phyloP scores from a whole-genome alignment of 768 basidiomycete species.

The Termitomyces sp. region DNA sequence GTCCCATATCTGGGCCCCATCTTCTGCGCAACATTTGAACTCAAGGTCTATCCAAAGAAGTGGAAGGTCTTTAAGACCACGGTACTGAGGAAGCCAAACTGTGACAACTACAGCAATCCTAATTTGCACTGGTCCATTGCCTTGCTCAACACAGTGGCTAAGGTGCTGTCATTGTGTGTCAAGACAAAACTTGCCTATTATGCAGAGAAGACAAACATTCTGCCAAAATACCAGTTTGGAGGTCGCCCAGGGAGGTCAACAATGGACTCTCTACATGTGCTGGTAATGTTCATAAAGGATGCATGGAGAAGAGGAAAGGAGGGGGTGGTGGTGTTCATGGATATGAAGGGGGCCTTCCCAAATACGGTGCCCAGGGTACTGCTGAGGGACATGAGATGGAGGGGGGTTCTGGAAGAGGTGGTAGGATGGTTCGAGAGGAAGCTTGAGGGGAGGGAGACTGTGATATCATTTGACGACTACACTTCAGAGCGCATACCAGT shows the following conservation, averaged over 20 bases:
- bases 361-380: conserved; percentile 22
- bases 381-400: conserved; percentile 22
- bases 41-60: conserved; percentile 21
- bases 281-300: conserved; percentile 30
- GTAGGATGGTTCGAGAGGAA: conserved; percentile 9
- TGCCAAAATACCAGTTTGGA: conserved; percentile 24
- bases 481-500: background rate
- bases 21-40: conserved; percentile 23
- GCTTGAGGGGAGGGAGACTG: background rate
- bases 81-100: conserved; percentile 33
- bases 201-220: conserved; percentile 11
- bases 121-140: conserved; percentile 31
- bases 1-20: conserved; percentile 22
- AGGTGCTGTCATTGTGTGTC: conserved; percentile 15
- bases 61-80: conserved; percentile 23
- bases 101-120: conserved; percentile 26
- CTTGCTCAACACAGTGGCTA: conserved; percentile 20
- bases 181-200: conserved; percentile 17
- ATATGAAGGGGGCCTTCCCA: conserved; percentile 31
- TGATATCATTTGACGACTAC: background rate
- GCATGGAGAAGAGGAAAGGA: conserved; percentile 31
- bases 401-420: conserved; percentile 17
- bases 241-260: conserved; percentile 25
- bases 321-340: conserved; percentile 21
- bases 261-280: conserved; percentile 26